These are phyloP conservation scores for Aegilops speltoides DNA, from an alignment of 176 grass and related monocot genomes.

Conservation along the genomic window DNA sequence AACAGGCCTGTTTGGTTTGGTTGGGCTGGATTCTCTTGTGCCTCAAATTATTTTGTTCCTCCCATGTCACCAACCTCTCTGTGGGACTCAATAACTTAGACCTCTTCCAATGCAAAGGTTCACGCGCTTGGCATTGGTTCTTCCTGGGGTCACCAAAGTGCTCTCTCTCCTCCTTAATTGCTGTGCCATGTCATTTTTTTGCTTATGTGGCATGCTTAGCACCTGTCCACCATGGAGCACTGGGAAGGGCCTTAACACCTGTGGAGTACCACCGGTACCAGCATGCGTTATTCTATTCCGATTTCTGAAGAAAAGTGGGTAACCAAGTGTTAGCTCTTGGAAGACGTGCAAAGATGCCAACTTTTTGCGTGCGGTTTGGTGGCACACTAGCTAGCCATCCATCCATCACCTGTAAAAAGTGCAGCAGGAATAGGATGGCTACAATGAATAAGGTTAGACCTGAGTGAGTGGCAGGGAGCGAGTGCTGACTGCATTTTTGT, in stretches of 20 bases:
- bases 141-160: no score
- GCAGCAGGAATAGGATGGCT: not conserved
- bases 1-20: conserved; percentile 61
- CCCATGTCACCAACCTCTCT: conserved; percentile 29
- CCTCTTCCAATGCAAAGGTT: no score
- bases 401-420: conserved; percentile 19
- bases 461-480: not conserved
- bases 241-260: no score
- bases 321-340: conserved; percentile 50
- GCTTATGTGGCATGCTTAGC: no score
- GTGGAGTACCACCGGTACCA: not conserved
- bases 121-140: no score
- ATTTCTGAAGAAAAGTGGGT: not conserved
- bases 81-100: not conserved
- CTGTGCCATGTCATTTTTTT: no score
- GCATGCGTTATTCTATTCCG: conserved; percentile 22
- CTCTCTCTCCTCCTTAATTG: no score
- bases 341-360: conserved; percentile 49
- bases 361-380: conserved; percentile 41
- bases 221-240: no score
- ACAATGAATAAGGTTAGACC: not conserved
- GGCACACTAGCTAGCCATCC: conserved; percentile 12
- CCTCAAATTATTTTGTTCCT: conserved; percentile 32
- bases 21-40: conserved; percentile 28
- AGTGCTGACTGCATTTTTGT: conserved; percentile 15